These are phyloP conservation scores for Penicillium griseofulvum DNA, from an alignment of 2,329 filamentous ascomycete species.

Conservation along the genomic window DNA sequence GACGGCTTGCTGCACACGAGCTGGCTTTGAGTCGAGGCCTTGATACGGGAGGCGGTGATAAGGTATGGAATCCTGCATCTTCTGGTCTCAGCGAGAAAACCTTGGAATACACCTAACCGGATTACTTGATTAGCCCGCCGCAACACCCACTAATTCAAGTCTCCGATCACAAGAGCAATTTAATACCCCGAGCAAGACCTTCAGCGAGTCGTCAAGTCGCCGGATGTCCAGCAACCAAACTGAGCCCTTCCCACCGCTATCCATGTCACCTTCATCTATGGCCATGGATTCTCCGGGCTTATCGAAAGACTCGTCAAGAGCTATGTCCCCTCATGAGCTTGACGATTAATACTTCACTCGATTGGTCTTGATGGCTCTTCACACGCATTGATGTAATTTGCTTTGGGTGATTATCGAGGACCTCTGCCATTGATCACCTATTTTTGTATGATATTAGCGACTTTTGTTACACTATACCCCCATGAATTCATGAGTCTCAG, in stretches of 20 bases:
- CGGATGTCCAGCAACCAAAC: constrained; percentile 20
- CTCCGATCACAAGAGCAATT: constrained; percentile 9
- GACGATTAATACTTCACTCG: not conserved
- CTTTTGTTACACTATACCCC: constrained; percentile 9
- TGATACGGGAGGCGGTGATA: constrained; percentile 21
- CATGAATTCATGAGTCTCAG: constrained; percentile 5
- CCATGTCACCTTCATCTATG: constrained; percentile 8
- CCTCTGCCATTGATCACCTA: not conserved
- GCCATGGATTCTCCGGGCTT: constrained; percentile 2
- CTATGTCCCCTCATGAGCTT: constrained; percentile 6
- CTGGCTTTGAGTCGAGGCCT: constrained; percentile 57
- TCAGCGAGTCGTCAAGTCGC: constrained; percentile 16
- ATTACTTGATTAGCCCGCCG: constrained; percentile 6
- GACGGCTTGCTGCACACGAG: constrained; percentile 54
- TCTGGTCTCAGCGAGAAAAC: not conserved
- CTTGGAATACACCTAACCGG: constrained; percentile 6
- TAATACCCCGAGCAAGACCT: not conserved
- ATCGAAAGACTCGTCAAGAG: constrained; percentile 8
- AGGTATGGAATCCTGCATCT: constrained; percentile 25
- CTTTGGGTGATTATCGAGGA: not conserved
- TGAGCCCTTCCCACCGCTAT: constrained; percentile 37
- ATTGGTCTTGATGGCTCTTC: not conserved
- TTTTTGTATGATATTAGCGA: constrained; percentile 10
- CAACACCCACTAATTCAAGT: constrained; percentile 1
- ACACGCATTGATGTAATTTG: not conserved